These are phyloP conservation scores for carrot (Daucus carota) DNA, from an alignment of 129 eudicot genomes.

Conservation along the genomic window DNA sequence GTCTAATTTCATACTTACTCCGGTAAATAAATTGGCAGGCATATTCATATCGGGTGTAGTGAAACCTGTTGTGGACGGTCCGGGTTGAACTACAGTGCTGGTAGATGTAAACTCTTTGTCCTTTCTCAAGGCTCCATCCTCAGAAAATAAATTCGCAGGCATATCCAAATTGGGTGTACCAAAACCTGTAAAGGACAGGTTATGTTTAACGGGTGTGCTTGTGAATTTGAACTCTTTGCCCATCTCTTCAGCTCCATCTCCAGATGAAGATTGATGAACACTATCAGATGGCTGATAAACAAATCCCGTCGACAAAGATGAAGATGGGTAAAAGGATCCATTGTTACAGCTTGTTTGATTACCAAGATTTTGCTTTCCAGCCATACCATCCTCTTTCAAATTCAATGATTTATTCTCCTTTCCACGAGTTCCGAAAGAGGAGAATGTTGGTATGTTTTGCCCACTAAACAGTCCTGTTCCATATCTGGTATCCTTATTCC, in stretches of 20 bases:
- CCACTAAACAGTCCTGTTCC: constrained; percentile 3
- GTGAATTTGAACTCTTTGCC: constrained; percentile 25
- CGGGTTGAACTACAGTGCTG: constrained; percentile 19
- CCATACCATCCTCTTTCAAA: constrained; percentile 19
- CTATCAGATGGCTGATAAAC: constrained; percentile 21
- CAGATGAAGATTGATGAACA: constrained; percentile 18
- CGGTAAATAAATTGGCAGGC: constrained; percentile 34
- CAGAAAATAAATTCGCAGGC: constrained; percentile 32
- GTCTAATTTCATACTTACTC: constrained; percentile 33
- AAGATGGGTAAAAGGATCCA: constrained; percentile 14
- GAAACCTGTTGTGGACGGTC: constrained; percentile 29
- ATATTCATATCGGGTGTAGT: constrained; percentile 36
- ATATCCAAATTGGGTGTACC: constrained; percentile 35
- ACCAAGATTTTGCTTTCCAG: constrained; percentile 12
- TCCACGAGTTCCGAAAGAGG: constrained; percentile 5
- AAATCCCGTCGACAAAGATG: constrained; percentile 21
- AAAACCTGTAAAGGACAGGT: constrained; percentile 29
- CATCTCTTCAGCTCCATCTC: constrained; percentile 25
- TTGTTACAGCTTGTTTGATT: constrained; percentile 15
- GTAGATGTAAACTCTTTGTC: constrained; percentile 26
- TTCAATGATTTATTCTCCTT: constrained; percentile 23
- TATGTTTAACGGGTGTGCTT: constrained; percentile 20
- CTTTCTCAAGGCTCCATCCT: constrained; percentile 26
- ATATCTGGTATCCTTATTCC: neutral
- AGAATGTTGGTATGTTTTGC: constrained; percentile 2